phyloP scores from a whole-genome alignment of 2,329 filamentous ascomycete species.

The Alternaria alternata region DNA sequence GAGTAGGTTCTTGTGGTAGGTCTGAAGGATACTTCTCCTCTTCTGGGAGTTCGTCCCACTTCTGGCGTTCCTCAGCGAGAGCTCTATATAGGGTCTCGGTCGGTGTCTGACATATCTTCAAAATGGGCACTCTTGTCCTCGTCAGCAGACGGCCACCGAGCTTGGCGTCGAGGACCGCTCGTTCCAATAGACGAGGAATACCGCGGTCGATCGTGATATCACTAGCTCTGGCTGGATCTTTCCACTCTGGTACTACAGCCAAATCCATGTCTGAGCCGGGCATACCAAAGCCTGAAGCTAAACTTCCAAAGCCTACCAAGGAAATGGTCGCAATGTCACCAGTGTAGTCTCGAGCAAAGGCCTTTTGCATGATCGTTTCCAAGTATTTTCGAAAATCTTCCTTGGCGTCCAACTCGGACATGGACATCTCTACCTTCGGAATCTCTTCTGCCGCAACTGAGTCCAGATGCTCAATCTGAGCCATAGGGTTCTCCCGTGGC shows the following conservation, averaged over 20 bases:
- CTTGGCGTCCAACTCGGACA: slow-evolving; percentile 72
- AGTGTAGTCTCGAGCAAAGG: slow-evolving; percentile 59
- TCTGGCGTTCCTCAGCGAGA: slow-evolving; percentile 70
- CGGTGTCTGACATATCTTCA: slow-evolving; percentile 83
- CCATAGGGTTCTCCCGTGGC: slow-evolving; percentile 35
- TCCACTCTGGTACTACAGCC: slow-evolving; percentile 72
- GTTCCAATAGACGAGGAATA: slow-evolving; percentile 79
- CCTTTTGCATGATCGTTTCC: slow-evolving; percentile 69
- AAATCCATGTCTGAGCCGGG: slow-evolving; percentile 93
- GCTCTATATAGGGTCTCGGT: slow-evolving; percentile 66
- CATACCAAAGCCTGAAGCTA: slow-evolving; percentile 85
- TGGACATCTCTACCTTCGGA: slow-evolving; percentile 68
- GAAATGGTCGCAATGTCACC: slow-evolving; percentile 66
- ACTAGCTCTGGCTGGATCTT: slow-evolving; percentile 25
- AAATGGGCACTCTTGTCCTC: slow-evolving; percentile 82
- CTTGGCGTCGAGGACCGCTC: slow-evolving; percentile 73
- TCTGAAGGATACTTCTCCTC: slow-evolving; percentile 53
- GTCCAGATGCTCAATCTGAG: slow-evolving; percentile 56
- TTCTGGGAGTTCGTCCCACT: slow-evolving; percentile 70
- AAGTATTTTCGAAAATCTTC: slow-evolving; percentile 73
- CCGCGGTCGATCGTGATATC: slow-evolving; percentile 59
- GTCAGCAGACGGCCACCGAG: slow-evolving; percentile 80
- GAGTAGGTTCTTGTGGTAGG: slow-evolving; percentile 22
- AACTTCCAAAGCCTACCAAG: slow-evolving; percentile 81
- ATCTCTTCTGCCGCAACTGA: slow-evolving; percentile 58